Evolutionary conservation across 768 basidiomycete genomes (phyloP).

Genomic region (Trametes elegans): DNA sequence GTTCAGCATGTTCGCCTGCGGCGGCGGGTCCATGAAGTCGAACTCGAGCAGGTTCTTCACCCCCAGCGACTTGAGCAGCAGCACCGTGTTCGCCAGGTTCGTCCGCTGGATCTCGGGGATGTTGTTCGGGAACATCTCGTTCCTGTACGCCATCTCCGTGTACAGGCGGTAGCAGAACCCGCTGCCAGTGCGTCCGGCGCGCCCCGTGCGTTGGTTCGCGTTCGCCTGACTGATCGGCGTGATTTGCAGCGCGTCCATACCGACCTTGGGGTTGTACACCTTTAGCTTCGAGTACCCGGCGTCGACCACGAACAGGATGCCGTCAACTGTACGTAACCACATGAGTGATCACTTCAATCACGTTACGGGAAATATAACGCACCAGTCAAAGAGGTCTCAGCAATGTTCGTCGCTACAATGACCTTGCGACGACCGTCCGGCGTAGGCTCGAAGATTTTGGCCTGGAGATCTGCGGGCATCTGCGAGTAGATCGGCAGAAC

Average conservation of each 20-base stretch:
- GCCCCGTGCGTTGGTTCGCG: constrained; percentile 92
- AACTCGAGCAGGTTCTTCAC: constrained; percentile 98
- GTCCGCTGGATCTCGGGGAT: constrained; percentile 99
- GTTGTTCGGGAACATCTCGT: constrained; percentile 93
- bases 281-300: constrained; percentile 97
- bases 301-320: constrained; percentile 96
- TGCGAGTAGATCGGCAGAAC: constrained; percentile 99
- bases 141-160: constrained; percentile 95
- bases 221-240: constrained; percentile 99
- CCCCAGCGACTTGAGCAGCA: constrained; percentile 91
- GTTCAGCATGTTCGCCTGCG: constrained; percentile 96
- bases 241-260: constrained; percentile 99
- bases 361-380: not conserved
- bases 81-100: constrained; percentile 94
- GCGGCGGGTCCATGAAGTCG: constrained; percentile 99
- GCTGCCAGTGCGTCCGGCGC: constrained; percentile 93
- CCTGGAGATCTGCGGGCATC: constrained; percentile 98
- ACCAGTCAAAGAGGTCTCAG: constrained; percentile 96
- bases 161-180: constrained; percentile 97
- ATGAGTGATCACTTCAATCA: not conserved
- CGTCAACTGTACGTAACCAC: constrained; percentile 65
- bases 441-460: constrained; percentile 95
- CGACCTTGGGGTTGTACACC: constrained; percentile 98
- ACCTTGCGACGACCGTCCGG: constrained; percentile 93
- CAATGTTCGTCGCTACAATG: constrained; percentile 98